Evolutionary conservation across 2,329 filamentous ascomycete species (phyloP), one percentile per base, ranked within the genome.

Genomic region (Davidsoniella australis): DNA sequence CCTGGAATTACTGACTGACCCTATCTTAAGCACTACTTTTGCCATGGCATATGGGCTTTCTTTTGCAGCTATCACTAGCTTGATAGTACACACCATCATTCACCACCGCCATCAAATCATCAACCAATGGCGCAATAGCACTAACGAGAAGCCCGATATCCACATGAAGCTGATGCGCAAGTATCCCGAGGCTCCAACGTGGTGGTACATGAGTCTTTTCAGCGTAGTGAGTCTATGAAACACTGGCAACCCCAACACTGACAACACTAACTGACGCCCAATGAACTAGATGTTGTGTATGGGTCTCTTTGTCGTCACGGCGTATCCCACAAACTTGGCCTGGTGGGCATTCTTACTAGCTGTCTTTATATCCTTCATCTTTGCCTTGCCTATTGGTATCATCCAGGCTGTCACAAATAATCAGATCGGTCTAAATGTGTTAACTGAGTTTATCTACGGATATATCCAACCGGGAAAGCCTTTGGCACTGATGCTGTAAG

Each of bases 291-390:
- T 76, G 63, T 66, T 78, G 2, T 62, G 55, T 3, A 63, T 77
- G 3, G 73, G 72, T 17, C 69, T 78, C 52, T 57, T 72, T 23
- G 72, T 74, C 2, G 67, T 76, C 3, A 63, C 78, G 8, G 71
- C 65, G 0, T 85, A 76, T 57, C 73, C 76, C 0, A 85, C 82
- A 2, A 78, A 82, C 54, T 64, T 85, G 53, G 68, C 70, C 1
- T 84, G 80, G 80, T 86, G 81, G 81, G 75, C 76, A 0, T 84
- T 85, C 56, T 60, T 85, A 41, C 62, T 86, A 5, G 71, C 80
- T 2, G 69, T 85, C 3, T 63, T 70, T 47, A 78, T 85, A 51
- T 74, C 80, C 0, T 73, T 76, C 50, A 62, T 69, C 7, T 85
- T 82, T 59, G 68, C 78, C 7, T 62, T 85, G 10, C 80, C 80